Conservation (phyloP, 257 asterid genomes). For the Salvia rosmarinus region DNA sequence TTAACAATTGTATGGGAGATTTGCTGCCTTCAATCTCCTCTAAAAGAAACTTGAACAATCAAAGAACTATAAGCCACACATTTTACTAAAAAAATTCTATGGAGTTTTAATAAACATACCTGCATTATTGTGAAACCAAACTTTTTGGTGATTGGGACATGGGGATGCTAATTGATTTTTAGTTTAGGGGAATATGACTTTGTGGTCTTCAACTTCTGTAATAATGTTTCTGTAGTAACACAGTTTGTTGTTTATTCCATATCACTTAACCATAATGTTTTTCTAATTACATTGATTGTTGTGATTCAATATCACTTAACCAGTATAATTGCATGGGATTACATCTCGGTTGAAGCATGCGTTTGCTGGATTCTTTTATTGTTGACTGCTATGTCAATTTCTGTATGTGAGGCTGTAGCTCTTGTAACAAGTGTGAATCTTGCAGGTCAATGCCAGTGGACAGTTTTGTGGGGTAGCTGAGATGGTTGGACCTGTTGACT, state of each 20-base stretch:
- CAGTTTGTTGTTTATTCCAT: not conserved
- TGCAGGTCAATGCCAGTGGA: constrained; percentile 97
- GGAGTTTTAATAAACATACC: not conserved
- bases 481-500: constrained; percentile 94
- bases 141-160: constrained; percentile 11
- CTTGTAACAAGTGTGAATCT: constrained; percentile 28
- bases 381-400: constrained; percentile 18
- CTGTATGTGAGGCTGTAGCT: constrained; percentile 28
- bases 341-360: constrained; percentile 14
- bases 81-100: constrained; percentile 8
- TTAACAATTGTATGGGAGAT: constrained; percentile 11
- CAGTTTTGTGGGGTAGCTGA: constrained; percentile 99
- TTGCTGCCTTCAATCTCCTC: constrained; percentile 8
- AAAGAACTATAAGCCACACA: not conserved
- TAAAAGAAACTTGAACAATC: not conserved
- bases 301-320: not conserved
- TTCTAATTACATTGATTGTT: not conserved
- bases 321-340: constrained; percentile 13
- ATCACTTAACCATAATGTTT: not conserved
- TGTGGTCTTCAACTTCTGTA: not conserved
- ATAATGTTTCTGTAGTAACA: not conserved
- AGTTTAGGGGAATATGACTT: constrained; percentile 8
- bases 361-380: constrained; percentile 10
- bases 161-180: constrained; percentile 3
- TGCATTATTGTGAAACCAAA: not conserved